These are phyloP conservation scores for Coemansia reversa DNA, from an alignment of 192 early-diverging fungal species.

Conservation along the genomic window DNA sequence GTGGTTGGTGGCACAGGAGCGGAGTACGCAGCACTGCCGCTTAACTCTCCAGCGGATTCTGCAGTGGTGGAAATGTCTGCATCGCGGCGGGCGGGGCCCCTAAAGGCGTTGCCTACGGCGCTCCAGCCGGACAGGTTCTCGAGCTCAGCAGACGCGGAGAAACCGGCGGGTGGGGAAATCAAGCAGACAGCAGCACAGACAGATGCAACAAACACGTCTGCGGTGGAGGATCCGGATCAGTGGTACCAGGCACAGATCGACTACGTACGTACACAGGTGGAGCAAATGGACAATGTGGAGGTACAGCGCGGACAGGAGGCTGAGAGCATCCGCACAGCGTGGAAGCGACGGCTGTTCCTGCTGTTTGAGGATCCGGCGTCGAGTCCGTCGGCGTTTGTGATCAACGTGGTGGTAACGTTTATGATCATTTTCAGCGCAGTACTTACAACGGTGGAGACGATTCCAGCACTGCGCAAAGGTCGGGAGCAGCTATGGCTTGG, in stretches of 20 bases:
- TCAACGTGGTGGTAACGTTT: constrained; percentile 72
- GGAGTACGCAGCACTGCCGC: constrained; percentile 13
- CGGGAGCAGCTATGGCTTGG: constrained; percentile 59
- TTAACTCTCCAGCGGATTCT: constrained; percentile 24
- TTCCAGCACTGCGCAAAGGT: constrained; percentile 64
- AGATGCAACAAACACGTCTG: constrained; percentile 23
- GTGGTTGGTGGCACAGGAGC: constrained; percentile 6
- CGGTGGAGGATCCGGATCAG: constrained; percentile 33
- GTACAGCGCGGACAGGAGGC: constrained; percentile 49
- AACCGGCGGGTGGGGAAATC: background rate
- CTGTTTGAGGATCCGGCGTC: constrained; percentile 80
- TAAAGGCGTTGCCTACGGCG: constrained; percentile 18
- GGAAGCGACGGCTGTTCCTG: constrained; percentile 66
- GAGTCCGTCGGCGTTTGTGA: constrained; percentile 65
- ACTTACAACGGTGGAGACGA: constrained; percentile 77
- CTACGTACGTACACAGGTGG: constrained; percentile 53
- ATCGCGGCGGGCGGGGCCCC: constrained; percentile 13
- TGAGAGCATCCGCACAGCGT: constrained; percentile 38
- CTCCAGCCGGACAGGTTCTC: constrained; percentile 8
- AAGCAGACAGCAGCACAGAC: constrained; percentile 22
- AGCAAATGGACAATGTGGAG: constrained; percentile 48
- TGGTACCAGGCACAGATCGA: constrained; percentile 55
- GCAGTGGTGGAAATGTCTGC: constrained; percentile 21
- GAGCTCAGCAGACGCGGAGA: constrained; percentile 5
- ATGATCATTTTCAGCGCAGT: constrained; percentile 72